Evolutionary conservation across 768 basidiomycete species (phyloP), one percentile per base, ranked within the genome.

Genomic region (Coprinellus aureogranulatus): DNA sequence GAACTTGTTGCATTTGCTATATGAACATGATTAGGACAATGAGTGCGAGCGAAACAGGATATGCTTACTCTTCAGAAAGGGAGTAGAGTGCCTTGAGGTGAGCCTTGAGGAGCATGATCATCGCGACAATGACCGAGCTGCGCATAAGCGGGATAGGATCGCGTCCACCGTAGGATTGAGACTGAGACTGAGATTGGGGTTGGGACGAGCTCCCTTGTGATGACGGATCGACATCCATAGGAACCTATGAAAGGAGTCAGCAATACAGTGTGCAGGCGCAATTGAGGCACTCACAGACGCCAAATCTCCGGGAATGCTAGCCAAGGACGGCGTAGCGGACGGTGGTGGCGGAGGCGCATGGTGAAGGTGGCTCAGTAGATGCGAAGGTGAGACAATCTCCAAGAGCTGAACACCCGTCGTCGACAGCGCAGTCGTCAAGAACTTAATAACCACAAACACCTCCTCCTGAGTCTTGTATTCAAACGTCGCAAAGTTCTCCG

Each of bases 401-500:
- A 92, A 79, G n/a, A 91, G 71, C 64, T 90, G 91, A 80, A 87
- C 87, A 54, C 90, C 96, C 10, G 84, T 82, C 2, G 86, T 89
- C 1, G 89, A 94, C 46, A 92, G 78, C 23, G 89, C 79, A 18
- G 81, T 74, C 9, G 91, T 93, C 55, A 95, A 78, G 55, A 82
- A 81, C 59, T 89, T 90, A 66, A 97, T 83, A 23, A 98, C 87
- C 4, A 89, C 86, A 53, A 98, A 75, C 4, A 89, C 87, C 72
- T 98, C 97, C 70, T 99, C 97, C 64, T 90, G 88, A 0, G 92
- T 92, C 75, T 94, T 98, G 78, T 95, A 98, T 31, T 98, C 94
- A 59, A 99, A 84, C 0, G 88, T 77, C 1, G 94, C 82, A 58
- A 98, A 88, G 66, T 98, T 98, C 68, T 98, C 97, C 0, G 92